Evolutionary conservation across 768 basidiomycete genomes (phyloP).

Genomic region (Naganishia vaughanmartiniae): DNA sequence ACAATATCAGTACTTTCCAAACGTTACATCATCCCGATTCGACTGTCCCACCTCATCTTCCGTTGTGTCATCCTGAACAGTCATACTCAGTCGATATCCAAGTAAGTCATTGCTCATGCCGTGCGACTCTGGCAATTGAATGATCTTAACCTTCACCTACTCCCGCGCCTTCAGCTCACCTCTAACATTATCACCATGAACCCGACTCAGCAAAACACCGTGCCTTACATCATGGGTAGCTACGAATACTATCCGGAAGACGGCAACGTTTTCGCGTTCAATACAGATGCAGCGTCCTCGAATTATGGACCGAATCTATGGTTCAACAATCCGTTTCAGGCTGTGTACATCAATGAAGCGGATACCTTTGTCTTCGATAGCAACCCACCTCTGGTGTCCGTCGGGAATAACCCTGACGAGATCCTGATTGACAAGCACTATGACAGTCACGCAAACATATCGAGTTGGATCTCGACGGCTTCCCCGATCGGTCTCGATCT

Average conservation of each 20-base stretch:
- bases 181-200: background rate
- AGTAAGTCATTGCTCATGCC: background rate
- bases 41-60: background rate
- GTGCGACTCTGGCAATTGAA: background rate
- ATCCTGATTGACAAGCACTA: constrained; percentile 7
- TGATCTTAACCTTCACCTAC: background rate
- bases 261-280: constrained; percentile 12
- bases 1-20: background rate
- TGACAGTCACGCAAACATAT: constrained; percentile 5
- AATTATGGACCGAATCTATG: background rate
- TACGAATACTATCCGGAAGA: constrained; percentile 19
- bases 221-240: constrained; percentile 20
- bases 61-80: constrained; percentile 4
- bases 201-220: background rate
- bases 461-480: constrained; percentile 14
- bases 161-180: background rate
- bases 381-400: background rate
- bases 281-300: background rate
- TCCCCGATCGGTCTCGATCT: background rate
- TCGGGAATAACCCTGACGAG: background rate
- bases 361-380: constrained; percentile 13
- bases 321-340: constrained; percentile 3
- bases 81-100: constrained; percentile 10
- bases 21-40: background rate
- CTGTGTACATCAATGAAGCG: background rate